Evolutionary conservation across 78 protist species (phyloP).

Genomic region (Polysphondylium violaceum): DNA sequence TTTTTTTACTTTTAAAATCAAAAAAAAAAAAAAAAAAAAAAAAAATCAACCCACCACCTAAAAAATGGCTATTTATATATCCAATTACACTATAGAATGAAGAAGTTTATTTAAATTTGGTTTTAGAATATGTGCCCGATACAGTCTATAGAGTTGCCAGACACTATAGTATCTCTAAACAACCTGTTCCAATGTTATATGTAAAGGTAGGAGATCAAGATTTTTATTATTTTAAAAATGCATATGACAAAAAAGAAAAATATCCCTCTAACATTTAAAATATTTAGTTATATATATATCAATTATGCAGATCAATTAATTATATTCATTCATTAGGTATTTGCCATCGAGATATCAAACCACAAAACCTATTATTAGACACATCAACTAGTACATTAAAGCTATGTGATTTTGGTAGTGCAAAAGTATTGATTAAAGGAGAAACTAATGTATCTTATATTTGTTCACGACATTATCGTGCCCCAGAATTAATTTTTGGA

Average conservation of each 20-base stretch:
- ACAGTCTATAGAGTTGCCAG: slow-evolving; percentile 94
- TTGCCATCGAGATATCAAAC: slow-evolving; percentile 96
- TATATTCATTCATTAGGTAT: slow-evolving; percentile 91
- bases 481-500: slow-evolving; percentile 99
- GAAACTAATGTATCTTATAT: slow-evolving; percentile 99
- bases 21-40: too few species aligned
- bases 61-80: slow-evolving; percentile 31
- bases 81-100: slow-evolving; percentile 70
- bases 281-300: slow-evolving; percentile 92
- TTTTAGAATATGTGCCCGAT: slow-evolving; percentile 98
- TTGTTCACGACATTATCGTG: slow-evolving; percentile 99
- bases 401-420: slow-evolving; percentile 99
- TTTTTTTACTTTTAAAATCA: too few species aligned
- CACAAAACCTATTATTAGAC: slow-evolving; percentile 94
- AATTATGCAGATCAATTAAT: slow-evolving; percentile 94
- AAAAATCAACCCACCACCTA: slow-evolving; percentile 91
- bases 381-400: slow-evolving; percentile 92
- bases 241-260: background rate
- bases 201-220: slow-evolving; percentile 87
- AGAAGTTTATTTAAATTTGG: slow-evolving; percentile 98
- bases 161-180: slow-evolving; percentile 87
- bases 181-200: slow-evolving; percentile 89
- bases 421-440: slow-evolving; percentile 93
- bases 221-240: background rate
- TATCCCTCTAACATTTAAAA: background rate